Conservation (phyloP, 257 asterid species). For the Voacanga thouarsii region DNA sequence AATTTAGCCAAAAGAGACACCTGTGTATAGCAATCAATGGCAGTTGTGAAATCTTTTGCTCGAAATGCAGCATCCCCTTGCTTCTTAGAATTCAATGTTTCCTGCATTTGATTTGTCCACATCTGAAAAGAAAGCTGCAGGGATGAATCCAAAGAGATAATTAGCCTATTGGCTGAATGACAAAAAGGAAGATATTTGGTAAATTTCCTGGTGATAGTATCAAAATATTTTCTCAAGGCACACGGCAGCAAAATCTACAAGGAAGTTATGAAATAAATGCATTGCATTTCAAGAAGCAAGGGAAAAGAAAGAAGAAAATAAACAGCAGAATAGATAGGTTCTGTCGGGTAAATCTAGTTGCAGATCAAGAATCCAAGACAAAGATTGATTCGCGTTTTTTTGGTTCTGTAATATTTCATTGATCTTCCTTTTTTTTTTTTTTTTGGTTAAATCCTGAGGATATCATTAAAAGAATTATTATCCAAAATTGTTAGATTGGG, state of each 20-base stretch:
- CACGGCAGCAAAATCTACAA: background rate
- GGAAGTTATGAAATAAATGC: background rate
- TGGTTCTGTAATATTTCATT: background rate
- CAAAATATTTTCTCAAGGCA: background rate
- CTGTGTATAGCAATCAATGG: slow-evolving; percentile 80
- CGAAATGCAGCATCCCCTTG: slow-evolving; percentile 95
- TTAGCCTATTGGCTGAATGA: background rate
- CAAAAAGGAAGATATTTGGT: background rate
- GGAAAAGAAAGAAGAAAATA: background rate
- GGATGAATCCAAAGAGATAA: slow-evolving; percentile 4
- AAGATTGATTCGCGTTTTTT: background rate
- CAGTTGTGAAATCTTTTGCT: slow-evolving; percentile 72
- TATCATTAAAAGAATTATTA: background rate
- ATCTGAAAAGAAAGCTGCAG: slow-evolving; percentile 91
- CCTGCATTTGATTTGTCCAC: slow-evolving; percentile 99
- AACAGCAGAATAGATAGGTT: background rate
- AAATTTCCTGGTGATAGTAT: background rate
- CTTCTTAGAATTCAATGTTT: slow-evolving; percentile 77
- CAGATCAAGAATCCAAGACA: background rate
- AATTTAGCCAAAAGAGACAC: slow-evolving; percentile 23
- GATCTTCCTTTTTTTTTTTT: background rate
- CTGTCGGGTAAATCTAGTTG: background rate
- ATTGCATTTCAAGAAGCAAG: background rate
- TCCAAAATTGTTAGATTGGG: background rate
- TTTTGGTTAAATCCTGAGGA: too few relatives aligned